phyloP scores from a whole-genome alignment of 176 grass and related monocot species.

The Tillandsia fasciculata region DNA sequence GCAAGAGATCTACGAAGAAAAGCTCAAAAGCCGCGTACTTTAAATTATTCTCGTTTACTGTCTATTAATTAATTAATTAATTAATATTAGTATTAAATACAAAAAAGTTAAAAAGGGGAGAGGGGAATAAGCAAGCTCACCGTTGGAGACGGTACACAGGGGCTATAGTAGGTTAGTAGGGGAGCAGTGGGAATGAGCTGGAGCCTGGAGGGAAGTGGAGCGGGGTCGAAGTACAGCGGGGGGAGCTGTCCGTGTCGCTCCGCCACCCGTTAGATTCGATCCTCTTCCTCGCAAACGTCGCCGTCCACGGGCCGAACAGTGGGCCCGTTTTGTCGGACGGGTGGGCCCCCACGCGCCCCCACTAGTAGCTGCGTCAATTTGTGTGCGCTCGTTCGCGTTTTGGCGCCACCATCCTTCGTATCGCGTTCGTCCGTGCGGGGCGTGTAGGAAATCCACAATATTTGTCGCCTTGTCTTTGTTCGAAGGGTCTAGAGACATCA shows the following conservation, averaged over 20 bases:
- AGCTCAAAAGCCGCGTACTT: neutral
- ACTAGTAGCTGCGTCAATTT: too few relatives aligned
- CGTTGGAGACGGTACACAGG: neutral
- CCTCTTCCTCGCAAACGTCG: neutral
- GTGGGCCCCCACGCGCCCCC: neutral
- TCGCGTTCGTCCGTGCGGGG: neutral
- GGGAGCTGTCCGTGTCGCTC: constrained; percentile 3
- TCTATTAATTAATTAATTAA: too few relatives aligned
- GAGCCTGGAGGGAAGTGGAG: neutral
- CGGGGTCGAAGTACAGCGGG: neutral
- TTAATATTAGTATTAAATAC: too few relatives aligned
- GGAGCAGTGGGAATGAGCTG: constrained; percentile 6
- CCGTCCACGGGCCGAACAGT: neutral
- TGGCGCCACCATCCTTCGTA: neutral
- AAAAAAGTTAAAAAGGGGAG: too few relatives aligned
- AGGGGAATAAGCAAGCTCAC: neutral
- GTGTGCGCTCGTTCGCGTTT: neutral
- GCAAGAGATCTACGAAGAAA: neutral
- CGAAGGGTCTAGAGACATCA: neutral
- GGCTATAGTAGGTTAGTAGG: neutral
- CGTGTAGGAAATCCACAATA: neutral
- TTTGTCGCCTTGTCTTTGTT: neutral
- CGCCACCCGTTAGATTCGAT: constrained; percentile 1
- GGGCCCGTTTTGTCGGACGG: too few relatives aligned
- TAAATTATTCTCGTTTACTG: too few relatives aligned